A percentile compares a stretch with the other conserved stretches of the same genome.
Conservation (phyloP, 768 basidiomycete species). For the Cytidiella melzeri region DNA sequence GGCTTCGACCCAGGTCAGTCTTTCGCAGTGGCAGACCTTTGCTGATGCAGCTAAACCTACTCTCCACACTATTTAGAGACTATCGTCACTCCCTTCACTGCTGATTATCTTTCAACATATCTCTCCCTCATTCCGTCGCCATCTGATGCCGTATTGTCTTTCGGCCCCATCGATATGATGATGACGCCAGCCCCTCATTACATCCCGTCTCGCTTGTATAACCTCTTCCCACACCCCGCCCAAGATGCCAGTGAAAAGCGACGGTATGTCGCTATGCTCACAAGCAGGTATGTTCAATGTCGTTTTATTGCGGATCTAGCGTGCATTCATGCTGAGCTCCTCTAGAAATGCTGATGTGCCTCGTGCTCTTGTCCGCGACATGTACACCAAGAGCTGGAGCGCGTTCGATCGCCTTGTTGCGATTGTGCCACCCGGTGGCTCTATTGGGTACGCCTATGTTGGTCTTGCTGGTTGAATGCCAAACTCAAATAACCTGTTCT, state of each 20-base stretch:
- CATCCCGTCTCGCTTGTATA: constrained; percentile 69
- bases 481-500: neutral
- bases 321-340: neutral
- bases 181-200: constrained; percentile 73
- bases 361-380: constrained; percentile 76
- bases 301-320: no score
- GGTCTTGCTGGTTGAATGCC: constrained; percentile 8
- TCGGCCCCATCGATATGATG: constrained; percentile 77
- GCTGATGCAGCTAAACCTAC: neutral
- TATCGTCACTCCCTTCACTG: constrained; percentile 69
- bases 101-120: constrained; percentile 71
- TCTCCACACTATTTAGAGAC: constrained; percentile 49
- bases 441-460: constrained; percentile 60
- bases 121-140: constrained; percentile 68
- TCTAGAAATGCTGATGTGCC: constrained; percentile 81
- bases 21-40: neutral
- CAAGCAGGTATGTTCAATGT: constrained; percentile 60
- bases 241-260: constrained; percentile 70
- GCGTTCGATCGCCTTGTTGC: constrained; percentile 85
- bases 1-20: constrained; percentile 68
- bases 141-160: constrained; percentile 70
- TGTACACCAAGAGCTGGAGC: constrained; percentile 93
- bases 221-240: constrained; percentile 73
- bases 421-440: constrained; percentile 86
- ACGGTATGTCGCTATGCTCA: constrained; percentile 65